A percentile compares a stretch with the other conserved stretches of the same genome.
These are phyloP conservation scores for Bipolaris gigantea DNA, from an alignment of 2,329 filamentous ascomycete genomes.

Conservation along the genomic window DNA sequence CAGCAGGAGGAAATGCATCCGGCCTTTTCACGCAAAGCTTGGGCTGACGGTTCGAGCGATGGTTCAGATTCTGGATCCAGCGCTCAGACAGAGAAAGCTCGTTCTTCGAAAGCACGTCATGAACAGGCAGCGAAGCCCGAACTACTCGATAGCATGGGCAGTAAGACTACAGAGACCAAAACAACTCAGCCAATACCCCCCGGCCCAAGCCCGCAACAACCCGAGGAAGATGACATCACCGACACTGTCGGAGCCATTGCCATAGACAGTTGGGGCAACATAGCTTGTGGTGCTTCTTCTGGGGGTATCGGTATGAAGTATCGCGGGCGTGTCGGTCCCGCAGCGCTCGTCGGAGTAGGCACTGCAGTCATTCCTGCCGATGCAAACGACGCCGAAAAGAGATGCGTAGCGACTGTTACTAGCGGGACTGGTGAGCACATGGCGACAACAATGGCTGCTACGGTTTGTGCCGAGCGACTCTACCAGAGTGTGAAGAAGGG, in stretches of 20 bases:
- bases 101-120: constrained; percentile 16
- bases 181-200: constrained; percentile 7
- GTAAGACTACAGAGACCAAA: constrained; percentile 16
- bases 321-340: constrained; percentile 84
- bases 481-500: constrained; percentile 69
- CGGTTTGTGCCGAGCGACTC: constrained; percentile 81
- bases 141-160: constrained; percentile 7
- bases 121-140: constrained; percentile 5
- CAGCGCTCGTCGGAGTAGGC: constrained; percentile 88
- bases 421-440: constrained; percentile 98
- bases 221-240: constrained; percentile 66
- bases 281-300: constrained; percentile 93
- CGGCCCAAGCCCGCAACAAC: neutral
- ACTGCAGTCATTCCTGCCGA: constrained; percentile 84
- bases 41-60: constrained; percentile 46
- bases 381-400: constrained; percentile 66
- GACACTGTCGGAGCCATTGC: constrained; percentile 97
- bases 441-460: constrained; percentile 90
- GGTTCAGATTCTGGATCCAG: constrained; percentile 33
- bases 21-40: constrained; percentile 21
- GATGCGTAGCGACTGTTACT: constrained; percentile 79
- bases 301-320: constrained; percentile 99
- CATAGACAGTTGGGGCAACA: constrained; percentile 80
- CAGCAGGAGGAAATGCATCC: constrained; percentile 11
- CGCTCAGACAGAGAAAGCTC: constrained; percentile 27